Evolutionary conservation across 163 green algal species (phyloP).

Genomic region (Scenedesmus sp.): DNA sequence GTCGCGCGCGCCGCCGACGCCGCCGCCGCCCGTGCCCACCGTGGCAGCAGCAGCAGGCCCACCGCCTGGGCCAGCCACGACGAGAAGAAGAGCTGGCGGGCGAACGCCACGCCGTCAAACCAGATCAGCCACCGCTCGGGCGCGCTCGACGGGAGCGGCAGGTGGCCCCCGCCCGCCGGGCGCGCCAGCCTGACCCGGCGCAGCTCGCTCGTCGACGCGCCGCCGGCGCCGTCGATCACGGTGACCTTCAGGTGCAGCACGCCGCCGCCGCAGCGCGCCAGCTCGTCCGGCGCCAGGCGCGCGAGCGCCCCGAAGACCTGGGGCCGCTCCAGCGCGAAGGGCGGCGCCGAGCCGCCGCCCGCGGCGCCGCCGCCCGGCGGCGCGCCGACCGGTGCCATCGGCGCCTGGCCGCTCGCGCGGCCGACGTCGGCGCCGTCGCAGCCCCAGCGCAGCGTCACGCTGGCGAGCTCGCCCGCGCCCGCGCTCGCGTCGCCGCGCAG

Average conservation of each 20-base stretch:
- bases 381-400: too few relatives aligned
- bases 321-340: conserved; percentile 2
- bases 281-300: background rate
- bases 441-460: background rate
- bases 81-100: conserved; percentile 4
- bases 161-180: background rate
- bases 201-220: conserved; percentile 6
- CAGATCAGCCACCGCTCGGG: conserved; percentile 3
- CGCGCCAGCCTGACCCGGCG: conserved; percentile 13
- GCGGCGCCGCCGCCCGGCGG: too few relatives aligned
- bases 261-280: background rate
- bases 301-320: background rate
- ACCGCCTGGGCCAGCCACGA: conserved; percentile 17
- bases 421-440: too few relatives aligned
- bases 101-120: conserved; percentile 29
- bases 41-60: conserved; percentile 34
- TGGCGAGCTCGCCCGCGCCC: background rate
- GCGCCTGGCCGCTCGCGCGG: too few relatives aligned
- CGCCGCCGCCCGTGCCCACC: background rate
- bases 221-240: background rate
- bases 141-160: background rate
- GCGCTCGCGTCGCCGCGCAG: background rate
- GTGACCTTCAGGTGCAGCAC: conserved; percentile 8
- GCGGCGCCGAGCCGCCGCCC: too few relatives aligned
- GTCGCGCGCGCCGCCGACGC: too few relatives aligned